Evolutionary conservation across 805 yeast genomes (phyloP), one percentile per base, ranked within the genome.

Genomic region (Nakazawaea wickerhamii): DNA sequence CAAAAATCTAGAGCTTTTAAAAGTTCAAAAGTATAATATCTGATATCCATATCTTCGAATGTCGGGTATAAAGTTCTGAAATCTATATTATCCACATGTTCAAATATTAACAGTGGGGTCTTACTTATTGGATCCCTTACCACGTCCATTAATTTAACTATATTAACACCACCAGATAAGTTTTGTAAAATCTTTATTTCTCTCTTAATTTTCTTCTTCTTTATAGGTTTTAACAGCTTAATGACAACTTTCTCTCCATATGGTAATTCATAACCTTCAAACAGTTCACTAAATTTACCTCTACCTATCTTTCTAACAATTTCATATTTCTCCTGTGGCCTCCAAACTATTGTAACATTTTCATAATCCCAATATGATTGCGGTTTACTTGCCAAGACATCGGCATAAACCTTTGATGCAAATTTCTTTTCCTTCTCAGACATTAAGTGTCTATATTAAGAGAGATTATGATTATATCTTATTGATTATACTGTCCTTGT

Each of bases 241-340:
- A 90, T 85, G 33, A 90, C 91, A 55, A 93, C 84, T 33, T 71
- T 70, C 44, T 69, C 73, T 41, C 77, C 79, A 49, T 75, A 76
- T 42, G 75, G 68, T 39, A 85, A 67, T 57, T 85, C 82, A 34
- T 81, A 72, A 22, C 96, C 96, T 58, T 81, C 84, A 59, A 90
- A 90, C 23, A 90, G 97, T 61, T 90, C 97, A n/a, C 95, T 83
- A 64, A 89, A 90, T 66, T 87, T 90, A 20, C 97, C 97, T 44
- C 96, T 75, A 11, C 97, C 97, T 15, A 90, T 82, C 63, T 89
- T 87, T 48, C 74, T 72, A 41, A 84, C 75, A 47, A 90, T 84
- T 60, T 90, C 97, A 60, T 72, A 64, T 33, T 55, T 52, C 3
- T 49, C 48, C 43, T 73, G 73, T 5, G 68, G 57, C 2, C 84